Evolutionary conservation across 176 grass and related monocot species (phyloP).

Genomic region (Alopecurus myosuroides): DNA sequence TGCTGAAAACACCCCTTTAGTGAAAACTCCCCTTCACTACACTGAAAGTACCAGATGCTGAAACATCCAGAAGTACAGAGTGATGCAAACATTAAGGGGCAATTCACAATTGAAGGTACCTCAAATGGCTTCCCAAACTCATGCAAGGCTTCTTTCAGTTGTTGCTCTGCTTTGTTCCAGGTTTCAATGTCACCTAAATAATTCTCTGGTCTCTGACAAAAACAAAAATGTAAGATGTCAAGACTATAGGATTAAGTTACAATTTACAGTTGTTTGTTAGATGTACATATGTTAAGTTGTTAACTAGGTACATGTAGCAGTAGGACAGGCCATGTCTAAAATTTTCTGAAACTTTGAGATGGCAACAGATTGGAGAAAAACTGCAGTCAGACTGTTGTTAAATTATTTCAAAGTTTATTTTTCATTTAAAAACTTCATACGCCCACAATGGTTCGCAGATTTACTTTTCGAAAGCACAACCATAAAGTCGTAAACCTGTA

Average conservation of each 20-base stretch:
- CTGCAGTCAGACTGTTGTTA: not conserved
- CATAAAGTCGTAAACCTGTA: not conserved
- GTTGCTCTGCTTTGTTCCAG: slow-evolving; percentile 94
- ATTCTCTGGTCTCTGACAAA: slow-evolving; percentile 83
- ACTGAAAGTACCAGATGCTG: not conserved
- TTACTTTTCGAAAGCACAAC: not conserved
- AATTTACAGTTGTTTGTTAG: not conserved
- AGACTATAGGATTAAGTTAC: not conserved
- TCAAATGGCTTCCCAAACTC: slow-evolving; percentile 91
- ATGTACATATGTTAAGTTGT: not conserved
- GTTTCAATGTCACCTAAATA: slow-evolving; percentile 90
- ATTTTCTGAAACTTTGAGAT: not conserved
- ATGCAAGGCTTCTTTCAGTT: slow-evolving; percentile 82
- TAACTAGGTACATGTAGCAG: not conserved
- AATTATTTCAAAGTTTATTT: not conserved
- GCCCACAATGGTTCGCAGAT: not conserved
- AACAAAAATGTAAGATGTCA: not conserved
- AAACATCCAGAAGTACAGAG: not conserved
- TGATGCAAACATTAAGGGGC: not conserved
- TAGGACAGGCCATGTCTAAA: not conserved
- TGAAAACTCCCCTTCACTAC: not conserved
- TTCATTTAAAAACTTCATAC: not conserved
- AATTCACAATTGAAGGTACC: slow-evolving; percentile 29
- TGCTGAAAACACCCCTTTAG: not conserved
- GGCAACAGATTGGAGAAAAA: not conserved